These are phyloP conservation scores for Lignosus rhinocerotis DNA, from an alignment of 1,284 basidiomycete genomes.

Conservation along the genomic window DNA sequence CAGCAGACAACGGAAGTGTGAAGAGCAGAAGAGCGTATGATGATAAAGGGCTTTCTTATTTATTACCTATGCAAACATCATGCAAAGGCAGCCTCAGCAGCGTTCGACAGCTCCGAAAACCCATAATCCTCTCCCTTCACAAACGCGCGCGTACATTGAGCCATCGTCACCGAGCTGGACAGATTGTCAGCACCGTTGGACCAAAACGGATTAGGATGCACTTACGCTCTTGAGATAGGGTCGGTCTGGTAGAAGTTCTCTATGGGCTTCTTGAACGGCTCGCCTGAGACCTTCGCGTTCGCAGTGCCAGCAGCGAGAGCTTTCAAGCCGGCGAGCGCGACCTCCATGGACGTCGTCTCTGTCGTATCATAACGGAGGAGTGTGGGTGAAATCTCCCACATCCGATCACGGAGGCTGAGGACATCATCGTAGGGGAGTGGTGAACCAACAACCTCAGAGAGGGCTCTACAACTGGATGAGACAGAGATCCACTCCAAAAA, in stretches of 20 bases:
- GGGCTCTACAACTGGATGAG: constrained; percentile 54
- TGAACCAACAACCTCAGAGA: constrained; percentile 85
- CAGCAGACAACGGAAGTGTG: background rate
- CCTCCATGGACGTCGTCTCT: constrained; percentile 76
- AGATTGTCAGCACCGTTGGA: background rate
- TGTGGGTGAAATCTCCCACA: constrained; percentile 97
- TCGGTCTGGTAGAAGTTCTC: constrained; percentile 97
- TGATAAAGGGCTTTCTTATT: constrained; percentile 18
- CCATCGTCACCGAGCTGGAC: constrained; percentile 81
- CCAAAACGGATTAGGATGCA: constrained; percentile 23
- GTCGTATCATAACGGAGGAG: constrained; percentile 86
- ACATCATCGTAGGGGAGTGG: constrained; percentile 93
- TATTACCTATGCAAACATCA: constrained; percentile 23
- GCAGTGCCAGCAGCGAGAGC: constrained; percentile 53
- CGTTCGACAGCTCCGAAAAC: constrained; percentile 38
- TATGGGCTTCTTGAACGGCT: constrained; percentile 80
- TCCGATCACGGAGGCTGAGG: constrained; percentile 84
- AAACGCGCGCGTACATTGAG: constrained; percentile 79
- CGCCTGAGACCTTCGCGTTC: constrained; percentile 58
- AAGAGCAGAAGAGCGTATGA: background rate
- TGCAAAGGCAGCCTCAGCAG: constrained; percentile 48
- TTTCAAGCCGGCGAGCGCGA: constrained; percentile 73
- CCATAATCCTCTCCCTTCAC: constrained; percentile 62
- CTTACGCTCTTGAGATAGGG: constrained; percentile 82
- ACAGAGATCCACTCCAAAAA: background rate